Evolutionary conservation across 768 basidiomycete genomes (phyloP).

Genomic region (Phlegmacium glaucopus): DNA sequence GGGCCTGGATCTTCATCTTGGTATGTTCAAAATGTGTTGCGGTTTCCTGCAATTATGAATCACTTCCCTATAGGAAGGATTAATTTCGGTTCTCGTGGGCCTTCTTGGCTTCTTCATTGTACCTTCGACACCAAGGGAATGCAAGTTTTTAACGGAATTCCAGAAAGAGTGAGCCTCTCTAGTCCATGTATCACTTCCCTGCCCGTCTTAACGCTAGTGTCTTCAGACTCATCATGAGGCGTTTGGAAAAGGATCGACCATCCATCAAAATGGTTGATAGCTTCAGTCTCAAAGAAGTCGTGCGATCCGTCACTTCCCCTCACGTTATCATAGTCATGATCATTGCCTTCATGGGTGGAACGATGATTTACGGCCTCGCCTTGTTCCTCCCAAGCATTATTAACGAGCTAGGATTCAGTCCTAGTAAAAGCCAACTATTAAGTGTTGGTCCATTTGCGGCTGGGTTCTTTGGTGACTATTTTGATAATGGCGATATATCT

Average conservation of each 20-base stretch:
- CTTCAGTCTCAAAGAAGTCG: conserved; percentile 29
- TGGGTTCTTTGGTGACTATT: conserved; percentile 29
- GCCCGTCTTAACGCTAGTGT: not conserved
- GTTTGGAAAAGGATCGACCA: conserved; percentile 32
- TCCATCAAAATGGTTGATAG: conserved; percentile 23
- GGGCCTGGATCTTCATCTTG: conserved; percentile 43
- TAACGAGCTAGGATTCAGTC: conserved; percentile 30
- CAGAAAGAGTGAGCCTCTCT: conserved; percentile 27
- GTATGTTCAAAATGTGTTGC: conserved; percentile 9
- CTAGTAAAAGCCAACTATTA: conserved; percentile 29
- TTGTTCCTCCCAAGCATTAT: conserved; percentile 36
- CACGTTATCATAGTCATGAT: conserved; percentile 33
- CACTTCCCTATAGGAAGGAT: conserved; percentile 1
- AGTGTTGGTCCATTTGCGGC: conserved; percentile 36
- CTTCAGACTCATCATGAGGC: conserved; percentile 22
- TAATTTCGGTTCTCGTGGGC: conserved; percentile 47
- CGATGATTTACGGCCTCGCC: conserved; percentile 32
- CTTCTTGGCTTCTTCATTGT: conserved; percentile 36
- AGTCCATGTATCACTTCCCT: not conserved
- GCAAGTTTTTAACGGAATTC: conserved; percentile 23
- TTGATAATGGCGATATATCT: not conserved
- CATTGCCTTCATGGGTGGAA: conserved; percentile 33
- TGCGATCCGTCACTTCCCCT: conserved; percentile 27
- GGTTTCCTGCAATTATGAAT: not conserved
- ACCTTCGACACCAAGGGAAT: conserved; percentile 29